Percentiles rank a stretch among this genome's conserved stretches.
Conservation (phyloP, 495 filamentous ascomycete species). For the Bombardia bombarda region DNA sequence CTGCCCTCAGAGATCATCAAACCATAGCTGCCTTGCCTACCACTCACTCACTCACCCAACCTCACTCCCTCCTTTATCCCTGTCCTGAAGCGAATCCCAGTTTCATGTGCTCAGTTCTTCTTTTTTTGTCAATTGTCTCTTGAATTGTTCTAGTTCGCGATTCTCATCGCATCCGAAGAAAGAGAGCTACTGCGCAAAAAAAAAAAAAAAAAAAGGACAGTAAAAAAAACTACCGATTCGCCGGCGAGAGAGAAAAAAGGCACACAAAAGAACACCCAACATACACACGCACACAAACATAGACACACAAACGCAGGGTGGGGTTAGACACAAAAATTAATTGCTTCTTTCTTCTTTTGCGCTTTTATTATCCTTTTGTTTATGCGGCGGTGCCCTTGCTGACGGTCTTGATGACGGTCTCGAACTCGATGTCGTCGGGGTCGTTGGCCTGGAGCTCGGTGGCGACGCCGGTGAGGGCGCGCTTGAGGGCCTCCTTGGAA, state of each 20-base stretch:
- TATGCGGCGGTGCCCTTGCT: conserved; percentile 59
- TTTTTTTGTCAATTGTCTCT: no score
- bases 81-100: no score
- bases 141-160: no score
- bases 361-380: conserved; percentile 1
- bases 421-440: conserved; percentile 79
- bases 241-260: not conserved
- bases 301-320: no score
- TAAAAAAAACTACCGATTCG: not conserved
- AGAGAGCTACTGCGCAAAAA: no score
- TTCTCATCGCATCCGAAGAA: no score
- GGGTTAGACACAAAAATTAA: not conserved
- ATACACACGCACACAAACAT: not conserved
- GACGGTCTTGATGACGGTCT: conserved; percentile 66
- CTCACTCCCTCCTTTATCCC: no score
- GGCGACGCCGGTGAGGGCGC: conserved; percentile 69
- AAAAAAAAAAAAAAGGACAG: not conserved
- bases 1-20: no score
- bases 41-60: no score
- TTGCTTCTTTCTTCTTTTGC: not conserved
- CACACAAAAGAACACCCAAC: not conserved
- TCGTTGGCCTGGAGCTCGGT: conserved; percentile 91
- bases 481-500: conserved; percentile 88
- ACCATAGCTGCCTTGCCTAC: no score
- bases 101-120: no score